These are phyloP conservation scores for Solanum rostratum DNA, from an alignment of 257 asterid species.

Conservation along the genomic window DNA sequence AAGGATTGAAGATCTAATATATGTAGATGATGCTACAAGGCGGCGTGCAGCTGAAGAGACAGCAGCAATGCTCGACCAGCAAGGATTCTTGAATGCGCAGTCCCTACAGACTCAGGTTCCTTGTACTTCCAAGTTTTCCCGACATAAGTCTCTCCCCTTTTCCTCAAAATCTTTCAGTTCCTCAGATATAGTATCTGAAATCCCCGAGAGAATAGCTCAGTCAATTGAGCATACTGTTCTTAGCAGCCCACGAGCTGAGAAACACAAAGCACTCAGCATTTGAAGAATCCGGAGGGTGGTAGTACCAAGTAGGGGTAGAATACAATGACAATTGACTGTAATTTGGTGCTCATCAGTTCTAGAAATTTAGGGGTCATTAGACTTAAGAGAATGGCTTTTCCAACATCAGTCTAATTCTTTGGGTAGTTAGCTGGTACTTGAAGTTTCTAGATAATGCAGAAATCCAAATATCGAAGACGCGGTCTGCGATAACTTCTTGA, in stretches of 20 bases:
- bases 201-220: slow-evolving; percentile 16
- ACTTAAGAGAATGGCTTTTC: background rate
- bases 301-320: background rate
- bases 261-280: background rate
- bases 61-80: slow-evolving; percentile 12
- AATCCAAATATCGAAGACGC: background rate
- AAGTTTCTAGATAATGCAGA: background rate
- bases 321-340: background rate
- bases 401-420: background rate
- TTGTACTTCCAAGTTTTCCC: slow-evolving; percentile 32
- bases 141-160: slow-evolving; percentile 24
- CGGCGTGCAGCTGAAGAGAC: slow-evolving; percentile 51
- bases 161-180: slow-evolving; percentile 27
- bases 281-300: background rate
- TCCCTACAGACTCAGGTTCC: slow-evolving; percentile 28
- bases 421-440: background rate
- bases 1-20: slow-evolving; percentile 76
- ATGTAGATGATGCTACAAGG: slow-evolving; percentile 75
- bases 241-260: background rate
- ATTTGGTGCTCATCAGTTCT: background rate
- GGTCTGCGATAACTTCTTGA: background rate
- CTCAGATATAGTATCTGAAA: slow-evolving; percentile 20
- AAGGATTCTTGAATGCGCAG: slow-evolving; percentile 17
- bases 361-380: background rate
- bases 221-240: background rate